Conservation (phyloP, 2,329 filamentous ascomycete species). For the Phyllosticta paracitricarpa region DNA sequence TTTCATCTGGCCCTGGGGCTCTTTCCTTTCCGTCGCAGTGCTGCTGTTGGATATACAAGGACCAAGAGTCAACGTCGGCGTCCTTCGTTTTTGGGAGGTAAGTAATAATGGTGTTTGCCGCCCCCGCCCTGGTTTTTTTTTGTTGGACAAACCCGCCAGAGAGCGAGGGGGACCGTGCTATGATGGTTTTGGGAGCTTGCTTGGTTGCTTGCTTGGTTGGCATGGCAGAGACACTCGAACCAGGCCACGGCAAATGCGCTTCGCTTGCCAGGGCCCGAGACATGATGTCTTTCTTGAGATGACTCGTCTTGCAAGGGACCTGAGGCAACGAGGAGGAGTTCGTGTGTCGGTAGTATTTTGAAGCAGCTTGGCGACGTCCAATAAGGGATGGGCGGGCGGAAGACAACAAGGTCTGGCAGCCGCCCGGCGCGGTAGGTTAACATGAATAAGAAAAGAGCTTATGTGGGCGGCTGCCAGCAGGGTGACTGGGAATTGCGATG, state of each 20-base stretch:
- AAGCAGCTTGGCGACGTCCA: not conserved
- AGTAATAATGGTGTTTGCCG: too few relatives aligned
- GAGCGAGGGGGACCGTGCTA: not conserved
- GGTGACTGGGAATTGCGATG: not conserved
- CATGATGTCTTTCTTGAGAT: not conserved
- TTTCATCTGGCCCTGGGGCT: not conserved
- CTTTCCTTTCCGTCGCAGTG: not conserved
- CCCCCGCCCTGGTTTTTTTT: too few relatives aligned
- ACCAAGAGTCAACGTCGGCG: not conserved
- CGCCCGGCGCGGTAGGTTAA: not conserved
- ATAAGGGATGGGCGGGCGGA: not conserved
- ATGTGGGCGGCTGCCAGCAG: not conserved
- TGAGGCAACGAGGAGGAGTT: not conserved
- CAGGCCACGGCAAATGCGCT: not conserved
- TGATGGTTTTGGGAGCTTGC: not conserved
- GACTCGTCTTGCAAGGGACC: not conserved
- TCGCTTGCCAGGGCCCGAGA: not conserved
- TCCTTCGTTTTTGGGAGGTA: not conserved
- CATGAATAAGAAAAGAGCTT: not conserved
- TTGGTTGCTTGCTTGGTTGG: too few relatives aligned
- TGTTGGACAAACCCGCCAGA: too few relatives aligned
- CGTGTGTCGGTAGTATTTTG: not conserved
- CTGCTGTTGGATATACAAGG: not conserved
- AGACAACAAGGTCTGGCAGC: not conserved
- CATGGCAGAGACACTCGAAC: not conserved